Base-by-base conservation (phyloP, 345 rosid genomes). In the Toxicodendron radicans region DNA sequence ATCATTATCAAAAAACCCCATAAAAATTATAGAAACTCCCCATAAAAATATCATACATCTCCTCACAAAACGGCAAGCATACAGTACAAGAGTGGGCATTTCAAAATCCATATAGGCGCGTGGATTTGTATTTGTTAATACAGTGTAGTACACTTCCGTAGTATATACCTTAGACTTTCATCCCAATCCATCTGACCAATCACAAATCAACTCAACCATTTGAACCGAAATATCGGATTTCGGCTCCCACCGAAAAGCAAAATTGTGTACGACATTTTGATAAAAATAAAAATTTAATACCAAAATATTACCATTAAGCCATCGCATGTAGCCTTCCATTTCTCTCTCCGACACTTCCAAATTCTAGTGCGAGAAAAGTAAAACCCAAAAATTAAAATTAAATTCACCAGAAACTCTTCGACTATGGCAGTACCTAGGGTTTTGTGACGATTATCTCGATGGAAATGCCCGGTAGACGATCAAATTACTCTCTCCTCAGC, bases 381-480 rank as follows among this genome's bases (percentile, higher is more conserved):
- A 56, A 61, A 38, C 9, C 43, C 56, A 13, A 8, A 80, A 79
- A 48, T 64, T 11, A 49, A 41, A 49, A 38, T 12, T 21, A 51
- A 49, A 58, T 11, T 21, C 27, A 72, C 59, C 41, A 70, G 20
- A 73, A 63, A 65, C 67, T 68, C 59, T 78, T 80, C 83, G 74
- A 79, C 81, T 35, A 90, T 88, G 95, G 87, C 83, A 79, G 82
- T 84, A 83, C 73, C 71, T 77, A 66, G 81, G 82, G 79, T 82
- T 80, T 58, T 66, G 63, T 77, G 76, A 77, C 76, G 27, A 32
- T 56, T 21, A 75, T 60, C 75, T 83, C 81, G 23, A 92, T 93
- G 97, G 98, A 92, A 89, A 89, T 93, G 92, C 85, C 91, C 24
- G 88, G 84, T 76, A 87, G 95, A 80, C 92, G 95, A 91, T 92